Evolutionary conservation across 805 yeast species (phyloP).

Genomic region (Saccharomycopsis babjevae): DNA sequence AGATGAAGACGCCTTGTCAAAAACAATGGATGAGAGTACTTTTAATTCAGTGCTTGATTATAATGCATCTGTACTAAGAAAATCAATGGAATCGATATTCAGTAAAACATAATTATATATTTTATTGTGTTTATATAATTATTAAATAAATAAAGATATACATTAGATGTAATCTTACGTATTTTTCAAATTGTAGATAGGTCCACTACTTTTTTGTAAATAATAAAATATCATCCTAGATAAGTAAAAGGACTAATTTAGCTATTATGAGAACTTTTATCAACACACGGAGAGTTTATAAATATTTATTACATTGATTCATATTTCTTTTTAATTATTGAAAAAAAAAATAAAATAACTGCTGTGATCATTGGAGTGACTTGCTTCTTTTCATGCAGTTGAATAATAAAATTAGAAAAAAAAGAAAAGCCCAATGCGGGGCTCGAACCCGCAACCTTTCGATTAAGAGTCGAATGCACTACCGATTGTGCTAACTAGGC

Average conservation of each 20-base stretch:
- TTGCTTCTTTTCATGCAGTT: too few relatives aligned
- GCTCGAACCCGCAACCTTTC: not conserved
- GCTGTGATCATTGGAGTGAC: too few relatives aligned
- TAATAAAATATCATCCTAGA: too few relatives aligned
- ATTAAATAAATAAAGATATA: not conserved
- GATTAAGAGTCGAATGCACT: not conserved
- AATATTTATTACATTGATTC: too few relatives aligned
- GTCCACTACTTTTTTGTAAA: too few relatives aligned
- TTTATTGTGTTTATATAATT: too few relatives aligned
- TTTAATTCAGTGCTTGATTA: conserved; percentile 68
- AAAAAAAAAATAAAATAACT: too few relatives aligned
- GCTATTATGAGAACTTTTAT: too few relatives aligned
- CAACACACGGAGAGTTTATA: too few relatives aligned
- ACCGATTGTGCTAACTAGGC: conserved; percentile 1
- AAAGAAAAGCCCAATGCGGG: not conserved
- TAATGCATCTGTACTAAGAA: conserved; percentile 73
- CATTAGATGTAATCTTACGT: not conserved
- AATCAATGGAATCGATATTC: conserved; percentile 55
- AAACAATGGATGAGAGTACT: conserved; percentile 31
- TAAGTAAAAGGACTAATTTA: too few relatives aligned
- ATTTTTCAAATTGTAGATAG: not conserved
- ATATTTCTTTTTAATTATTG: too few relatives aligned
- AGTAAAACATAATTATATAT: not conserved
- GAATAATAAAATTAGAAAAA: not conserved
- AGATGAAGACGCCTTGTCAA: conserved; percentile 36